phyloP scores from a whole-genome alignment of 2,329 filamentous ascomycete species.

The Neofusicoccum parvum region DNA sequence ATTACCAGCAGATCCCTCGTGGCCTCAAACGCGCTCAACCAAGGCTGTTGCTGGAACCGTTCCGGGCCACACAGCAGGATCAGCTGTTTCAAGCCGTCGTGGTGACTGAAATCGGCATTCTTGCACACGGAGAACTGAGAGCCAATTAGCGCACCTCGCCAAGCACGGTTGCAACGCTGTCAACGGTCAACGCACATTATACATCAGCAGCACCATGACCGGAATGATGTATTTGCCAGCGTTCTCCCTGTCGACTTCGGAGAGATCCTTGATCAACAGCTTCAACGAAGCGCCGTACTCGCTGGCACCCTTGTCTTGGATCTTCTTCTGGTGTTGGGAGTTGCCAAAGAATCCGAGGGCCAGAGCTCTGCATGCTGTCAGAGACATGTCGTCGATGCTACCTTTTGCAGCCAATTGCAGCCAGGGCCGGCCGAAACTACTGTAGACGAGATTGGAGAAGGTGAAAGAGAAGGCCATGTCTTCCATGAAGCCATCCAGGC shows the following conservation, averaged over 20 bases:
- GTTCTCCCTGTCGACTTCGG: conserved; percentile 19
- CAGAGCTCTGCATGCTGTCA: conserved; percentile 22
- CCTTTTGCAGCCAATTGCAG: conserved; percentile 23
- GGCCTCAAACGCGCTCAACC: conserved; percentile 23
- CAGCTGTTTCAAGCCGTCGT: conserved; percentile 23
- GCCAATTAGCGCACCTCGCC: background rate
- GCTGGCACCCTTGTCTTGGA: conserved; percentile 21
- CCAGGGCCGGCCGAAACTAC: conserved; percentile 25
- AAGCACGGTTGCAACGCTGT: background rate
- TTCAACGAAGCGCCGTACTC: conserved; percentile 23
- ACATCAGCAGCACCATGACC: conserved; percentile 24
- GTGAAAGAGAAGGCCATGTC: conserved; percentile 25
- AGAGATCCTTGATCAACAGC: conserved; percentile 19
- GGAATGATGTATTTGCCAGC: conserved; percentile 23
- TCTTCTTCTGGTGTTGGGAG: conserved; percentile 21
- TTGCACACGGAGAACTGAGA: conserved; percentile 17
- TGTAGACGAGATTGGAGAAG: conserved; percentile 25
- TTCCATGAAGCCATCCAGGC: conserved; percentile 22
- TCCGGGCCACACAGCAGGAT: conserved; percentile 21
- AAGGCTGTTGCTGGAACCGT: conserved; percentile 20
- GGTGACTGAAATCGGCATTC: conserved; percentile 19
- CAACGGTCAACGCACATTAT: conserved; percentile 17
- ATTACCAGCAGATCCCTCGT: conserved; percentile 21
- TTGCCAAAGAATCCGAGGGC: conserved; percentile 24
- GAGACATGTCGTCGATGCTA: conserved; percentile 20